These are phyloP conservation scores for Picea abies DNA, from an alignment of 83 land plant species.

Conservation along the genomic window DNA sequence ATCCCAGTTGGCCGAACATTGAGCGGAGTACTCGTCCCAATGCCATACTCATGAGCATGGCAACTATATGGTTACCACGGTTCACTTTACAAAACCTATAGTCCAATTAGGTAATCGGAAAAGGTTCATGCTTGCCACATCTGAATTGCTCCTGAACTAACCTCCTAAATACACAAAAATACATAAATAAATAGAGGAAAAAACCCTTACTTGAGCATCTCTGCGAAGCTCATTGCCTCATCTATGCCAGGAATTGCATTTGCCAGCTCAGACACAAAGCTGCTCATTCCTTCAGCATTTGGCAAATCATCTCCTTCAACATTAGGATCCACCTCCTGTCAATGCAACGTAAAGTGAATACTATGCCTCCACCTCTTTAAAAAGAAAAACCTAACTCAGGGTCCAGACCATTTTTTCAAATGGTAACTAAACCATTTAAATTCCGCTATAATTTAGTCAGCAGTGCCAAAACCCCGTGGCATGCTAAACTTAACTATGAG, in stretches of 20 bases:
- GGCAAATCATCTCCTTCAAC: constrained; percentile 81
- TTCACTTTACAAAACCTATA: no score
- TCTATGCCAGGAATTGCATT: constrained; percentile 99
- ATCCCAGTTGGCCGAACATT: no score
- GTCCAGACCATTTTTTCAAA: neutral
- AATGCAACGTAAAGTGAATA: neutral
- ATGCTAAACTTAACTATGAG: neutral
- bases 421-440: neutral
- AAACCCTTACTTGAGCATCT: constrained; percentile 87
- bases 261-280: constrained; percentile 82
- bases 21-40: no score
- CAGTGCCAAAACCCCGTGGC: no score
- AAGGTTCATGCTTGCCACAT: no score
- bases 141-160: no score
- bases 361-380: neutral
- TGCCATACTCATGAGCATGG: no score
- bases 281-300: constrained; percentile 65
- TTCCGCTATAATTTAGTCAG: neutral
- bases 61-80: no score
- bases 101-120: no score
- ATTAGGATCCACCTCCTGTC: constrained; percentile 93
- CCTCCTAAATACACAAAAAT: no score
- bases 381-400: neutral
- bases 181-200: no score
- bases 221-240: constrained; percentile 99